A percentile compares a stretch with the other conserved stretches of the same genome.
phyloP scores from a whole-genome alignment of 257 asterid genomes.

The Nicotiana tomentosiformis region DNA sequence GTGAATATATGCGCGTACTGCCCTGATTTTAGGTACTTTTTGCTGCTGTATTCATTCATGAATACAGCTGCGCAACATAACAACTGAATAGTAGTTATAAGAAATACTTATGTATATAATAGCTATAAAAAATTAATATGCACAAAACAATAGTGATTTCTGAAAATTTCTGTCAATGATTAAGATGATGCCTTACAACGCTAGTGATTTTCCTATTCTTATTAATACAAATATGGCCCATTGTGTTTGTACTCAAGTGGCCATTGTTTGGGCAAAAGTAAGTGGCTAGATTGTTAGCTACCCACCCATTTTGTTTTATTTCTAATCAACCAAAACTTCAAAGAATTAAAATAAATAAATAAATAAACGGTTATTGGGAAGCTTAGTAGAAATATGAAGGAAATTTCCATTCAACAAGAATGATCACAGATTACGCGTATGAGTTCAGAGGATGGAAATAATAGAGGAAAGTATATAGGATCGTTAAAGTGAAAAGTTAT shows the following conservation, averaged over 20 bases:
- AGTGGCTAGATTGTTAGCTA: neutral
- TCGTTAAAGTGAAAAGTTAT: neutral
- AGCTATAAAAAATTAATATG: too few relatives aligned
- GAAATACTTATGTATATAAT: too few relatives aligned
- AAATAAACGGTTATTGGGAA: neutral
- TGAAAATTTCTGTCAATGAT: neutral
- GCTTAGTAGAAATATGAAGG: neutral
- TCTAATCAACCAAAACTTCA: neutral
- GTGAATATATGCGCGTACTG: too few relatives aligned
- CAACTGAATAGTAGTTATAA: too few relatives aligned
- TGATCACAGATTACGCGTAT: constrained; percentile 6
- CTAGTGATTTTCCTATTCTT: neutral
- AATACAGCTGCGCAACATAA: too few relatives aligned
- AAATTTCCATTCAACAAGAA: constrained; percentile 1
- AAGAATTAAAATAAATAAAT: neutral
- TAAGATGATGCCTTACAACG: neutral
- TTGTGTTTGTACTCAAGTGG: neutral
- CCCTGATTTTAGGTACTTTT: too few relatives aligned
- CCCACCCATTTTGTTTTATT: constrained; percentile 1
- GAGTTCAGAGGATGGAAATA: neutral
- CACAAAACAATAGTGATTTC: too few relatives aligned
- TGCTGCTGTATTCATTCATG: too few relatives aligned
- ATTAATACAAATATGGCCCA: neutral
- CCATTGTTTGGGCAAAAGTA: neutral
- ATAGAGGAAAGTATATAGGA: neutral